phyloP scores from a whole-genome alignment of 441 rosid species.

The Pelargonium australe region DNA sequence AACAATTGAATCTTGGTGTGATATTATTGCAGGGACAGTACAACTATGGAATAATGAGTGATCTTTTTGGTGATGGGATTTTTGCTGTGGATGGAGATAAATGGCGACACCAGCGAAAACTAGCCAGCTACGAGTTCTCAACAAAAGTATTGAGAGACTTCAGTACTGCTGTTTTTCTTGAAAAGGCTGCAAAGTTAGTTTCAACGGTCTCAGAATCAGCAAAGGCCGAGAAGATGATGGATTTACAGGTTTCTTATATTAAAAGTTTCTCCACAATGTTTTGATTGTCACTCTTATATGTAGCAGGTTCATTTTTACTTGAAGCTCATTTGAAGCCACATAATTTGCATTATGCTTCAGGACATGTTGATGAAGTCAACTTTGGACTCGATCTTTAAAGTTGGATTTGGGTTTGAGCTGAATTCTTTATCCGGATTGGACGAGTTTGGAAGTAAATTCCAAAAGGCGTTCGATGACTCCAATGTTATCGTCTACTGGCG shows the following conservation, averaged over 20 bases:
- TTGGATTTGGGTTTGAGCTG: conserved; percentile 38
- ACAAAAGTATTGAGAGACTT: conserved; percentile 38
- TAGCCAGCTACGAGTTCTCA: conserved; percentile 45
- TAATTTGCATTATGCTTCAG: conserved; percentile 16
- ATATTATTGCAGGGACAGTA: conserved; percentile 26
- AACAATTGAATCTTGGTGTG: neutral
- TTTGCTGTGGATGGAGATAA: conserved; percentile 47
- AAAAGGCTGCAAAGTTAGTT: conserved; percentile 30
- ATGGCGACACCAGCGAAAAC: conserved; percentile 44
- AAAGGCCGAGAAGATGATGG: conserved; percentile 20
- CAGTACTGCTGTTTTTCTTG: conserved; percentile 27
- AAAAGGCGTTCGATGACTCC: conserved; percentile 37
- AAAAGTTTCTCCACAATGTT: neutral
- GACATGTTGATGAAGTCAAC: conserved; percentile 36
- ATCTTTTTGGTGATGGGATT: conserved; percentile 46
- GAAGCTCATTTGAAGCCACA: neutral
- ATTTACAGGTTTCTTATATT: conserved; percentile 24
- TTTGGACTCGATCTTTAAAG: conserved; percentile 35
- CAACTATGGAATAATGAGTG: conserved; percentile 30
- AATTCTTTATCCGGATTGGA: conserved; percentile 29
- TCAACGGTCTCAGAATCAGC: conserved; percentile 21
- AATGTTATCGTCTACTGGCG: conserved; percentile 27
- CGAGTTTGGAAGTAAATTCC: conserved; percentile 24
- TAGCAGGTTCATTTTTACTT: neutral
- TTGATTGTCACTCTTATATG: neutral